These are phyloP conservation scores for Acrodontium crateriforme DNA, from an alignment of 2,329 filamentous ascomycete genomes.

Conservation along the genomic window DNA sequence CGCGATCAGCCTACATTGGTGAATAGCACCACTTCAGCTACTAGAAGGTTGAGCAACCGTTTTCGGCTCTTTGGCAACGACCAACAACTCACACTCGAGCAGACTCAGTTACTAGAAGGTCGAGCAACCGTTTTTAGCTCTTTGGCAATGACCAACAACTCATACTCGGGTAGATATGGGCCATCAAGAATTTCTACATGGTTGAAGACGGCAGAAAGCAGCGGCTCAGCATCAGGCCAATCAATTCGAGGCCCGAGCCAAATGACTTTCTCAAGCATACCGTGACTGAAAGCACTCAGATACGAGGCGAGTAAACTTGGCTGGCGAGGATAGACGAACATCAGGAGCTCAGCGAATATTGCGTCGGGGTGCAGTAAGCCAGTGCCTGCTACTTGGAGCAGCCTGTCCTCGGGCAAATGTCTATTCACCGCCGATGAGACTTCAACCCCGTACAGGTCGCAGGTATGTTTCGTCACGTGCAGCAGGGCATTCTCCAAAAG, in stretches of 20 bases:
- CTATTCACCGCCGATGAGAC: slow-evolving; percentile 32
- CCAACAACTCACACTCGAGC: background rate
- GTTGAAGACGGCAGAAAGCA: slow-evolving; percentile 5
- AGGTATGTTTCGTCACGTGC: slow-evolving; percentile 9
- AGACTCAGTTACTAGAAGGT: background rate
- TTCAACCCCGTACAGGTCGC: slow-evolving; percentile 34
- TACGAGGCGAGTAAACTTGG: slow-evolving; percentile 33
- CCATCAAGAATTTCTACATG: slow-evolving; percentile 6
- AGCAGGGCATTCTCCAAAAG: slow-evolving; percentile 35
- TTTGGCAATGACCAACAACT: slow-evolving; percentile 10
- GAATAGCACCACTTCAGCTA: background rate
- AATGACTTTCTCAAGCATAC: slow-evolving; percentile 22
- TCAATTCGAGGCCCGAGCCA: slow-evolving; percentile 32
- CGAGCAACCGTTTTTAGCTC: background rate
- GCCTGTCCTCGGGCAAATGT: slow-evolving; percentile 29
- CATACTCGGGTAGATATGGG: slow-evolving; percentile 8
- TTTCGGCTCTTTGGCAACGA: no score
- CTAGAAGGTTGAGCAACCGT: background rate
- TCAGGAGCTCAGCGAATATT: slow-evolving; percentile 29
- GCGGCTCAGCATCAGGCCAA: slow-evolving; percentile 19
- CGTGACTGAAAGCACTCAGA: slow-evolving; percentile 21
- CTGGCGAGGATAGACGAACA: slow-evolving; percentile 42
- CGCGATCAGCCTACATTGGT: background rate
- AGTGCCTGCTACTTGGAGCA: slow-evolving; percentile 32
- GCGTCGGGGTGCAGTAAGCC: slow-evolving; percentile 31